Evolutionary conservation across 495 filamentous ascomycete genomes (phyloP).

Genomic region (Hypoxylon cercidicola): DNA sequence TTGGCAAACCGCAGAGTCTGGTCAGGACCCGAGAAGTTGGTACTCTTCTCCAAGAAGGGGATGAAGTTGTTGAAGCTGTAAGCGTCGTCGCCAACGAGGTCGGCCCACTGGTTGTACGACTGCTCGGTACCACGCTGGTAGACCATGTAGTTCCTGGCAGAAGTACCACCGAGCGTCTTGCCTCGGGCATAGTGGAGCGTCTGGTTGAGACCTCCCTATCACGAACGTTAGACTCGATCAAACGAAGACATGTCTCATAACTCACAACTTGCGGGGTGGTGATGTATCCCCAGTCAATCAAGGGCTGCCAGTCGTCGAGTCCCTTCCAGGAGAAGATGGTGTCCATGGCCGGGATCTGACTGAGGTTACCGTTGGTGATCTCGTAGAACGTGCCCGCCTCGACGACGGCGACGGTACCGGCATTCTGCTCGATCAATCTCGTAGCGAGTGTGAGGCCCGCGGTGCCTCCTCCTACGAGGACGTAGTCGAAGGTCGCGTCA

Average conservation of each 20-base stretch:
- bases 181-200: slow-evolving; percentile 53
- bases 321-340: slow-evolving; percentile 13
- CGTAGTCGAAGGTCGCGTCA: slow-evolving; percentile 72
- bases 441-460: slow-evolving; percentile 62
- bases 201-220: slow-evolving; percentile 27
- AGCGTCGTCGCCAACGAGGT: slow-evolving; percentile 62
- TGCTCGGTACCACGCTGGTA: slow-evolving; percentile 51
- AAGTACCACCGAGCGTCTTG: slow-evolving; percentile 58
- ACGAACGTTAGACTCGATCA: not conserved
- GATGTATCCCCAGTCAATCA: slow-evolving; percentile 63
- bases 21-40: slow-evolving; percentile 64
- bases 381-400: slow-evolving; percentile 70
- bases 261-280: slow-evolving; percentile 29
- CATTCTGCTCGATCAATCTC: slow-evolving; percentile 51
- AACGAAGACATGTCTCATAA: not conserved
- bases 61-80: slow-evolving; percentile 65
- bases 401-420: slow-evolving; percentile 53
- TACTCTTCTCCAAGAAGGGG: slow-evolving; percentile 64
- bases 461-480: slow-evolving; percentile 71
- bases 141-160: slow-evolving; percentile 63
- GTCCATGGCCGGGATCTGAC: slow-evolving; percentile 49
- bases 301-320: slow-evolving; percentile 39
- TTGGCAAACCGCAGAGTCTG: slow-evolving; percentile 47
- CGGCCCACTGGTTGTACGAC: slow-evolving; percentile 65
- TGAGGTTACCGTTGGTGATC: slow-evolving; percentile 52